phyloP scores from a whole-genome alignment of 768 basidiomycete genomes.

The Tricholomella constricta region DNA sequence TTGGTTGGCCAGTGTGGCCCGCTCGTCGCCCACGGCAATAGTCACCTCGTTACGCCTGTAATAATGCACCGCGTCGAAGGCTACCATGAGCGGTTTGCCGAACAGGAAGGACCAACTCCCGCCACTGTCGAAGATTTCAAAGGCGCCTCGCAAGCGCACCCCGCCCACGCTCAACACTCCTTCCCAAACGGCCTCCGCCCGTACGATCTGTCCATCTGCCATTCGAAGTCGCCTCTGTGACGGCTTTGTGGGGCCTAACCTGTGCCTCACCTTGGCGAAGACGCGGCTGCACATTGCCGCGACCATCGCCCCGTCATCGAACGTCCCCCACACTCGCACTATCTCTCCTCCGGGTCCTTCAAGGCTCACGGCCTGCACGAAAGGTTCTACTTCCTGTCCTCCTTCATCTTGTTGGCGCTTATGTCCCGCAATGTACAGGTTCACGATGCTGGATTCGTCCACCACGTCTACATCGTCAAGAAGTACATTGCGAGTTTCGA shows the following conservation, averaged over 20 bases:
- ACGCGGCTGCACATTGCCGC: slow-evolving; percentile 22
- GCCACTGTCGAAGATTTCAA: neutral
- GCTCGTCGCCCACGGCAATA: neutral
- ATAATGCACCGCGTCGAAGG: neutral
- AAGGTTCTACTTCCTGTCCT: slow-evolving; percentile 15
- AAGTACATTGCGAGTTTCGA: too few species aligned
- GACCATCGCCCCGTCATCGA: slow-evolving; percentile 34
- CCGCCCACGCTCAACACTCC: neutral
- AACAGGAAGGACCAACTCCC: neutral
- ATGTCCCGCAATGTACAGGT: neutral
- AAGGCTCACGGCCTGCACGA: slow-evolving; percentile 21
- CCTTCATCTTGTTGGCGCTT: neutral
- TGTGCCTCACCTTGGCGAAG: neutral
- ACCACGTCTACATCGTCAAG: neutral
- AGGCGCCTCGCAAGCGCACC: neutral
- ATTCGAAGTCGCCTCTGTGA: neutral
- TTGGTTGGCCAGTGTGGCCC: neutral
- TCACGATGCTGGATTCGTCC: neutral
- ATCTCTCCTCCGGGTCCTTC: slow-evolving; percentile 15
- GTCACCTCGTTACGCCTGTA: neutral
- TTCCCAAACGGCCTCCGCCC: too few species aligned
- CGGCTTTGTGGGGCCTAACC: neutral
- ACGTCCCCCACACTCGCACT: slow-evolving; percentile 16
- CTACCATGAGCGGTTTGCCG: neutral
- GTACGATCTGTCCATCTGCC: neutral